These are phyloP conservation scores for Trebouxiophyceae sp. DNA, from an alignment of 163 green algal genomes.

Conservation along the genomic window DNA sequence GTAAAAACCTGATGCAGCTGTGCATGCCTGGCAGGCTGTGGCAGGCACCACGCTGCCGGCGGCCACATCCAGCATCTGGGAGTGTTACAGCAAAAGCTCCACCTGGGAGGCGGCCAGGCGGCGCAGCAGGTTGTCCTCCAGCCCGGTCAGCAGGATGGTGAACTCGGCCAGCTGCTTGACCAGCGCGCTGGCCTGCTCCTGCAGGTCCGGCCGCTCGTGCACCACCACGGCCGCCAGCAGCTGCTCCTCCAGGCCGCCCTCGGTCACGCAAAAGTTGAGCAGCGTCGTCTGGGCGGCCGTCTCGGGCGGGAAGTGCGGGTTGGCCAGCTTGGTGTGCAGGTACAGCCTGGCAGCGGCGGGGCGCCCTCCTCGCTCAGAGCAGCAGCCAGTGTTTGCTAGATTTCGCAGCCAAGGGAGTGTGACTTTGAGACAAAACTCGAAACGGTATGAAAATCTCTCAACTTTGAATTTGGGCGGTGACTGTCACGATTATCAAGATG, in stretches of 20 bases:
- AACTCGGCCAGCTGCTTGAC: conserved; percentile 75
- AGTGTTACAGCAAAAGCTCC: not conserved
- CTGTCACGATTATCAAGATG: too few species aligned
- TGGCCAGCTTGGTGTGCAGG: conserved; percentile 85
- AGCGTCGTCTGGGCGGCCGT: conserved; percentile 78
- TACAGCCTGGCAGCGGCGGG: conserved; percentile 49
- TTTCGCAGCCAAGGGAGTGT: too few species aligned
- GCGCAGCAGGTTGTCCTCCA: conserved; percentile 86
- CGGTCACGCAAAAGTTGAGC: conserved; percentile 91
- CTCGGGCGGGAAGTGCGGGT: conserved; percentile 91
- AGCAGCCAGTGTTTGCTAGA: too few species aligned
- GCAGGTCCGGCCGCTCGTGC: conserved; percentile 83
- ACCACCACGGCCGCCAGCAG: conserved; percentile 80
- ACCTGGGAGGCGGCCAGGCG: conserved; percentile 73
- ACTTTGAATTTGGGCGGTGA: too few species aligned
- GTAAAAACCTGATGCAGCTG: not conserved
- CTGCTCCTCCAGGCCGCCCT: conserved; percentile 73
- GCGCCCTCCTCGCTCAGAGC: not conserved
- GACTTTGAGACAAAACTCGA: too few species aligned
- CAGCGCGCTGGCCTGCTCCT: conserved; percentile 62
- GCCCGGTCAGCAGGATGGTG: conserved; percentile 78
- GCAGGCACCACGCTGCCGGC: too few species aligned
- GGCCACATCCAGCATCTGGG: not conserved
- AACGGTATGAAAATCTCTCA: too few species aligned
- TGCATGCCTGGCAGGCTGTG: not conserved